Evolutionary conservation across 2,329 filamentous ascomycete genomes (phyloP).

Genomic region (Cercospora nicotianae): DNA sequence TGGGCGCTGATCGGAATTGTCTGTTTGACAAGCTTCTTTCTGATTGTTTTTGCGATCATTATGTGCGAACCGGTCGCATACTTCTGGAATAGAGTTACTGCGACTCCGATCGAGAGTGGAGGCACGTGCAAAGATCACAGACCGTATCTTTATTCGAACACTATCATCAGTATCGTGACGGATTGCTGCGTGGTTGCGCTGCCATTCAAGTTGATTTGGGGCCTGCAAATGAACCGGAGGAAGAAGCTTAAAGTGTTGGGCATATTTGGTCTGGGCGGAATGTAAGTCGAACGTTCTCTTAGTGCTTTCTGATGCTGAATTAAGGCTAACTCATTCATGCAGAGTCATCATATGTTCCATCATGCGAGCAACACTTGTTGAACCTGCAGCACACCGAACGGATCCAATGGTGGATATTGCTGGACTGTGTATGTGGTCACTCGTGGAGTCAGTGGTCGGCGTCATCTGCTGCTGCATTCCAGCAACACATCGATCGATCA

Average conservation of each 20-base stretch:
- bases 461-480: slow-evolving; percentile 11
- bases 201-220: not conserved
- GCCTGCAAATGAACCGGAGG: not conserved
- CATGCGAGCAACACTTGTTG: slow-evolving; percentile 11
- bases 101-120: not conserved
- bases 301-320: not conserved
- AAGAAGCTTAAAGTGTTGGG: slow-evolving; percentile 6
- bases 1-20: slow-evolving; percentile 4
- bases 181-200: slow-evolving; percentile 2
- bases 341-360: slow-evolving; percentile 14
- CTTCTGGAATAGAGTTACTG: slow-evolving; percentile 7
- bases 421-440: slow-evolving; percentile 8
- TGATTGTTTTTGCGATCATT: slow-evolving; percentile 3
- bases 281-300: not conserved
- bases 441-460: slow-evolving; percentile 4
- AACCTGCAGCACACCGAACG: slow-evolving; percentile 2
- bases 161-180: slow-evolving; percentile 6
- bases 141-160: slow-evolving; percentile 10
- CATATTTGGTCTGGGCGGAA: slow-evolving; percentile 3
- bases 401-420: slow-evolving; percentile 8
- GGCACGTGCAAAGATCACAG: slow-evolving; percentile 5
- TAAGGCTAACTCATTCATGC: not conserved
- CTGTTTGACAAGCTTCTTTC: not conserved
- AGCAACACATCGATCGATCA: slow-evolving; percentile 4
- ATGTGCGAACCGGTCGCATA: slow-evolving; percentile 9